Evolutionary conservation across 2,329 filamentous ascomycete species (phyloP).

Genomic region (Cytospora mali): DNA sequence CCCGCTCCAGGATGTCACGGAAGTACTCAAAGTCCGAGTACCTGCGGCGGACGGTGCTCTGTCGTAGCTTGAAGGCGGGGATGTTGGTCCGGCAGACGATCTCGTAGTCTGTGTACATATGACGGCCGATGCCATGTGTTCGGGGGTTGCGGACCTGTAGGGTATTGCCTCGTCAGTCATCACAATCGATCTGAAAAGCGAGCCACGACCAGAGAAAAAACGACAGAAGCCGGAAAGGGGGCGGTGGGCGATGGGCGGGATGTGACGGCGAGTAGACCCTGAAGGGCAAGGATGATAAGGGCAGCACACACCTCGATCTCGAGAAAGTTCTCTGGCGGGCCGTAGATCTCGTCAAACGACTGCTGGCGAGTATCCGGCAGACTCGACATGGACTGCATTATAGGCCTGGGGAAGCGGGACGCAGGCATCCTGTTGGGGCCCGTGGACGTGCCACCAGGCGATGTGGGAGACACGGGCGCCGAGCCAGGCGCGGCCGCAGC

Average conservation of each 20-base stretch:
- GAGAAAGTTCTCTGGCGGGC: conserved; percentile 96
- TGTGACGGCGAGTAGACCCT: not conserved
- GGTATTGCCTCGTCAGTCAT: not conserved
- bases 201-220: no score
- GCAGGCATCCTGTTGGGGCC: conserved; percentile 4
- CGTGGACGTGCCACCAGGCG: conserved; percentile 30
- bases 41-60: conserved; percentile 83
- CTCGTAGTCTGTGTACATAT: conserved; percentile 99
- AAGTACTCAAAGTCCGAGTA: conserved; percentile 99
- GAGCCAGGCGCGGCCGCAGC: conserved; percentile 28
- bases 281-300: not conserved
- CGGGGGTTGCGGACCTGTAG: conserved; percentile 85
- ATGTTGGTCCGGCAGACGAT: conserved; percentile 98
- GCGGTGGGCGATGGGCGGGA: no score
- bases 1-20: conserved; percentile 94
- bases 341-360: conserved; percentile 98
- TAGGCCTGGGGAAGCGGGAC: conserved; percentile 51
- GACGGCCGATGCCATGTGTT: conserved; percentile 90
- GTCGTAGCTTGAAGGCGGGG: conserved; percentile 94
- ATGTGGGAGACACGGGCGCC: conserved; percentile 29
- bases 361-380: conserved; percentile 80
- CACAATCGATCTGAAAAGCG: not conserved
- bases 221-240: no score
- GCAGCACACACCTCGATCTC: conserved; percentile 80
- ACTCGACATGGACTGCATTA: conserved; percentile 55